A percentile compares a stretch with the other conserved stretches of the same genome.
phyloP scores from a whole-genome alignment of 768 basidiomycete species.

The Termitomyces sp. region DNA sequence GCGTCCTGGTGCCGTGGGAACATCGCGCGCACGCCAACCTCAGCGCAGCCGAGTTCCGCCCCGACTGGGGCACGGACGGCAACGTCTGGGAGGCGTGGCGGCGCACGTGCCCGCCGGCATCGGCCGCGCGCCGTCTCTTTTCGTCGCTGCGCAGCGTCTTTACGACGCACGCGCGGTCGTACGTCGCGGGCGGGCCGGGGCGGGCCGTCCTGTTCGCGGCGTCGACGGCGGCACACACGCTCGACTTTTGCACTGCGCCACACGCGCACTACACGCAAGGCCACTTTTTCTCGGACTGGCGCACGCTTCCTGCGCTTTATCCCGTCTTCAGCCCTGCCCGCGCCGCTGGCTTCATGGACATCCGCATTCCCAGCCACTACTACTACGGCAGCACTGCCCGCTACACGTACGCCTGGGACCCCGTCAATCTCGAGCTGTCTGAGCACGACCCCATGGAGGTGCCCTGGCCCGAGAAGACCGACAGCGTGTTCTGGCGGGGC shows the following conservation, averaged over 20 bases:
- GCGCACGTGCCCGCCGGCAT: slow-evolving; percentile 78
- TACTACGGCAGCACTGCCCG: slow-evolving; percentile 79
- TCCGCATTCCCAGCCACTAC: slow-evolving; percentile 94
- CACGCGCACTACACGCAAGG: slow-evolving; percentile 86
- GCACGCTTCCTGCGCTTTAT: slow-evolving; percentile 81
- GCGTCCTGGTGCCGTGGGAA: slow-evolving; percentile 93
- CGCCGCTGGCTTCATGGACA: slow-evolving; percentile 79
- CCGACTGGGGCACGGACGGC: slow-evolving; percentile 84
- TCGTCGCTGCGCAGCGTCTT: slow-evolving; percentile 61
- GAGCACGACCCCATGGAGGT: slow-evolving; percentile 82
- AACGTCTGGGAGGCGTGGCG: slow-evolving; percentile 94
- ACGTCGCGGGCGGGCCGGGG: no score
- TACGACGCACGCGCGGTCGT: slow-evolving; percentile 21
- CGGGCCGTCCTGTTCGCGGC: no score
- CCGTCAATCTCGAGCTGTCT: slow-evolving; percentile 63
- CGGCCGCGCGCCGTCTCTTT: slow-evolving; percentile 79
- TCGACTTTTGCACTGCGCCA: slow-evolving; percentile 78
- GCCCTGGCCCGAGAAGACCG: slow-evolving; percentile 85
- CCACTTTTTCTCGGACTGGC: slow-evolving; percentile 97
- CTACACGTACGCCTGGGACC: slow-evolving; percentile 92
- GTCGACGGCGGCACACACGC: slow-evolving; percentile 30
- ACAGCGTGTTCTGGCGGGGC: slow-evolving; percentile 91
- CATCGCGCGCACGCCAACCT: slow-evolving; percentile 63
- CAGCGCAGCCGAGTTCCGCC: slow-evolving; percentile 37
- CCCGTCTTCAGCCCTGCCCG: slow-evolving; percentile 94